phyloP scores from a whole-genome alignment of 495 filamentous ascomycete species.

The Daldinia bambusicola region DNA sequence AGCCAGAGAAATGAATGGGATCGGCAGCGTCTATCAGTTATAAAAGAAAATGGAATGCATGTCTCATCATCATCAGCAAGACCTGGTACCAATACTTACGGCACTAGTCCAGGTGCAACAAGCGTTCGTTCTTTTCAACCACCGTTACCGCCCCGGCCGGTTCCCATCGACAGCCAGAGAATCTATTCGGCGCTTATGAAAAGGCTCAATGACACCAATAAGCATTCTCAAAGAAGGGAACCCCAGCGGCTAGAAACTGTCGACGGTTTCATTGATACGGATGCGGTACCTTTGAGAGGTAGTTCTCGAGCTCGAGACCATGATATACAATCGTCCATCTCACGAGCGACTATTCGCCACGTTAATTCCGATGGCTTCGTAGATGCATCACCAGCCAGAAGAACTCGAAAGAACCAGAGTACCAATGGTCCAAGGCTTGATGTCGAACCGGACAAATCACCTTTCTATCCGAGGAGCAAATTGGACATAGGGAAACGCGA shows the following conservation, averaged over 20 bases:
- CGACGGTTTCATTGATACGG: conserved; percentile 44
- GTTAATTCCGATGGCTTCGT: conserved; percentile 41
- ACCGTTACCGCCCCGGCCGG: conserved; percentile 40
- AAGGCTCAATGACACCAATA: conserved; percentile 61
- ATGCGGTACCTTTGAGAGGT: conserved; percentile 49
- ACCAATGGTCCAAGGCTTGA: background rate
- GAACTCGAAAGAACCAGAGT: conserved; percentile 10
- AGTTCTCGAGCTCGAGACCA: conserved; percentile 39
- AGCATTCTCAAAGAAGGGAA: conserved; percentile 44
- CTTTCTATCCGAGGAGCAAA: background rate
- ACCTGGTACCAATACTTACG: conserved; percentile 8
- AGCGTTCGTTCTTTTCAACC: conserved; percentile 12
- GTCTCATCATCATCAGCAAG: conserved; percentile 54
- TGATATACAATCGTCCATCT: conserved; percentile 16
- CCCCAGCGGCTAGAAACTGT: conserved; percentile 45
- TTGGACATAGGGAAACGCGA: background rate
- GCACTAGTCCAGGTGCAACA: conserved; percentile 5
- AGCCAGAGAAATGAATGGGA: conserved; percentile 58
- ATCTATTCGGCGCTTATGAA: conserved; percentile 81
- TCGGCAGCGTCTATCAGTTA: conserved; percentile 70
- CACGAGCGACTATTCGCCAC: conserved; percentile 50
- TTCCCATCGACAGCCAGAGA: conserved; percentile 67
- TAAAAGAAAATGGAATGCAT: conserved; percentile 69
- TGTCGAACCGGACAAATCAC: conserved; percentile 2
- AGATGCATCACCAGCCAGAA: conserved; percentile 21